Percentiles rank a stretch among this genome's conserved stretches.
Conservation (phyloP, 176 grass and related monocot genomes). For the Alopecurus myosuroides region DNA sequence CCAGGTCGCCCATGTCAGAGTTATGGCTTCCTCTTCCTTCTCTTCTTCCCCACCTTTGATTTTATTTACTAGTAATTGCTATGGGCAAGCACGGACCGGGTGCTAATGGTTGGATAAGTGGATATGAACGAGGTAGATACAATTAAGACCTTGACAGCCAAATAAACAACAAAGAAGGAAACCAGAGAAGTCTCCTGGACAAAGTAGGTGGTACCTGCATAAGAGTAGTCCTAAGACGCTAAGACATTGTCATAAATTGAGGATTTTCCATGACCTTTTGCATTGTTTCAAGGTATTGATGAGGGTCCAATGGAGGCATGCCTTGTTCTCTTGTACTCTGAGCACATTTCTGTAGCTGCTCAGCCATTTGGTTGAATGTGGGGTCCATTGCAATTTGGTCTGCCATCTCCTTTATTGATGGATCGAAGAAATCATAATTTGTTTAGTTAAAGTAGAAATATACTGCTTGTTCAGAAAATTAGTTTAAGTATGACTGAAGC, state of each 20-base stretch:
- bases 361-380: constrained; percentile 83
- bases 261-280: constrained; percentile 96
- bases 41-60: too few relatives aligned
- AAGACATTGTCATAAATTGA: constrained; percentile 83
- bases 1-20: too few relatives aligned
- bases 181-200: neutral
- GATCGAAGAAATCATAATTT: constrained; percentile 51
- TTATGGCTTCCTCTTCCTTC: too few relatives aligned
- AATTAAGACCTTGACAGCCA: neutral
- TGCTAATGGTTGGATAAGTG: too few relatives aligned
- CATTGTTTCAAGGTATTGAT: constrained; percentile 86
- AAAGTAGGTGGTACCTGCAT: constrained; percentile 66
- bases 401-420: constrained; percentile 92
- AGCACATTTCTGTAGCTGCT: constrained; percentile 76
- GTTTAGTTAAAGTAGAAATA: neutral
- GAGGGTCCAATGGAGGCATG: constrained; percentile 65
- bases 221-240: constrained; percentile 71
- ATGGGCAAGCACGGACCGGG: too few relatives aligned
- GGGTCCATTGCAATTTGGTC: constrained; percentile 88
- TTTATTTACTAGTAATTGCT: too few relatives aligned
- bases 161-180: neutral
- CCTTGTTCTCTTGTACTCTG: constrained; percentile 60
- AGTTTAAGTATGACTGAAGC: neutral
- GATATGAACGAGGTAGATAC: too few relatives aligned
- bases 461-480: constrained; percentile 1